Base-by-base conservation (phyloP, 306 rosid species). In the Rubus parviflorus region DNA sequence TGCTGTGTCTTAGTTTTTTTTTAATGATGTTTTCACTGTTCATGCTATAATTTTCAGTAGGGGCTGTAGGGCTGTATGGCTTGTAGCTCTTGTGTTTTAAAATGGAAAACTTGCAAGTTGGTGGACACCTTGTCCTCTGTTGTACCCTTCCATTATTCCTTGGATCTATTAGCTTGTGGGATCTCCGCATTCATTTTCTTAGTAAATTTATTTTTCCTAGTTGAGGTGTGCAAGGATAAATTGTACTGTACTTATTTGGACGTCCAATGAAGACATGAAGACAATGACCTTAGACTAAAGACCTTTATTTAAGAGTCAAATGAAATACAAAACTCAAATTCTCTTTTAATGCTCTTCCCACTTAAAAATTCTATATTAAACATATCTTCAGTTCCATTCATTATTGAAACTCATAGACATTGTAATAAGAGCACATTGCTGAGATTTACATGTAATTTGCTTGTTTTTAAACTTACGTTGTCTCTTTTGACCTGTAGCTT, bases 401-500 rank as follows among this genome's bases (percentile, higher is more conserved):
- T 15, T 56, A 7, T 8, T 30, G 13, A 42, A 23, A 22, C 14
- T 12, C 40, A 7, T 72, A 52, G 47, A 41, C 64, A 41, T 20
- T 56, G 11, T 41, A 54, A 56, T 15, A n/a, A 1, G 41, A 42
- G 19, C 9, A 22, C 2, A 7, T 46, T 25, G 46, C 35, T 6
- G 37, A 10, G 49, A 64, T 10, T 20, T 46, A 15, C 23, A n/a
- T 63, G 22, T 57, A 22, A 68, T 19, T 20, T 71, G 3, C 64
- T 35, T 83, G 67, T 68, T 73, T 60, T 38, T 73, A 13, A 75
- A 77, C 83, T 77, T 67, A 20, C 75, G 20, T 81, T 80, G 63
- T 75, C 22, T 75, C 35, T 79, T 77, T 75, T 52, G 37, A 83
- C 75, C 23, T 89, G 81, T 83, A 96, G 99, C 90, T 91, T 82